Evolutionary conservation across 805 yeast species (phyloP), one percentile per base, ranked within the genome.

Genomic region (Candida endomychidarum): DNA sequence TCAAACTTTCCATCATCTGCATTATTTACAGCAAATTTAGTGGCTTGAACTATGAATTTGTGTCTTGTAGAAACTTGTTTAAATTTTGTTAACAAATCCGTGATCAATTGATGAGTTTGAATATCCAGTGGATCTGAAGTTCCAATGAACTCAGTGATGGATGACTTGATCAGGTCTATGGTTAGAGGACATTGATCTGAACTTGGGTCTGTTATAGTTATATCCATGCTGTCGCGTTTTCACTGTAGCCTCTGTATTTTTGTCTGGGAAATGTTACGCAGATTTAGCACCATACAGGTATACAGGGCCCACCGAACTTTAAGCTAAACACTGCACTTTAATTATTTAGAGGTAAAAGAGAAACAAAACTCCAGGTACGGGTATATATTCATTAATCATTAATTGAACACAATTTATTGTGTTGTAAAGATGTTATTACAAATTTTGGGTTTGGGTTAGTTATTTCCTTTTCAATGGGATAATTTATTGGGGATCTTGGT

Each of bases 401-500:
- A 33, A 18, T 32, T 20, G 41, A 40, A 16, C 42, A 37, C 21
- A 43, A 20, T 16, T 40, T 40, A 21, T 33, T 16, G 27, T 46
- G 43, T 40, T 61, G 60, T 38, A 62, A 53, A 2, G 70, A 61
- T 6, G 72, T 65, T 38, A 65, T 56, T 9, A 66, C 54, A 43
- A 65, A 65, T 48, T 56, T 23, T 3, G 32, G 24, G 9, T 12
- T 23, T 3, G 32, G 24, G 9, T 12, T 35, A 5, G 2, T n/a
- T 9, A 20, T 14, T 20, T 34, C 37, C 34, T 21, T 41, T 40
- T 33, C 34, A 20, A 11, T 22, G 8, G 37, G 29, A 21, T 39
- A 43, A 31, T 37, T 29, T 2, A 37, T 40, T 9, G 56, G 50
- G 4, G 56, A 51, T 31, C 42, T 46, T 5, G 47, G 43, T 14